These are phyloP conservation scores for Symmetrospora coprosmae DNA, from an alignment of 768 basidiomycete species.

Conservation along the genomic window DNA sequence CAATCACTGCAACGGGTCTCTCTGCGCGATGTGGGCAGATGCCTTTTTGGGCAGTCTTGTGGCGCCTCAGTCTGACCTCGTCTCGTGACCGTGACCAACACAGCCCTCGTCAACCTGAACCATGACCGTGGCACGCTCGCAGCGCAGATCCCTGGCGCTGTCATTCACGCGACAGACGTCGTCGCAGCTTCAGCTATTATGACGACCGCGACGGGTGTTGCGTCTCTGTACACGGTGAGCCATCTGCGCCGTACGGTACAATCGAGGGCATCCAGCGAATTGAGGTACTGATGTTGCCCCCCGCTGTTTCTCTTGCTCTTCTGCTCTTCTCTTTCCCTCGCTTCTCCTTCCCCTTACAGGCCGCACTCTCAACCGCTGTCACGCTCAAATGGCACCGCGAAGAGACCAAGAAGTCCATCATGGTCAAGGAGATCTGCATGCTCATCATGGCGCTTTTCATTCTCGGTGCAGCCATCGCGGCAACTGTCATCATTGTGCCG, in stretches of 20 bases:
- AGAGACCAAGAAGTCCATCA: background rate
- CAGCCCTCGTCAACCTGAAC: slow-evolving; percentile 9
- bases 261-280: too few species aligned
- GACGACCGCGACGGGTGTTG: background rate
- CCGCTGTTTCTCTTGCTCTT: too few species aligned
- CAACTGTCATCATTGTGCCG: slow-evolving; percentile 5
- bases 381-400: background rate
- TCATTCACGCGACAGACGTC: background rate
- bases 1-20: background rate
- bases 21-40: background rate
- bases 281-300: too few species aligned
- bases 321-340: background rate
- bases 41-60: background rate
- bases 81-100: background rate
- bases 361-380: background rate
- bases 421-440: slow-evolving; percentile 5
- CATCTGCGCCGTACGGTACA: too few species aligned
- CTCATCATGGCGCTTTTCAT: background rate
- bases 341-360: background rate
- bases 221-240: background rate
- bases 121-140: background rate
- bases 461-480: background rate
- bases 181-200: background rate
- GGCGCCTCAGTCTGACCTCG: background rate
- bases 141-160: background rate